Percentiles rank a stretch among this genome's conserved stretches.
phyloP scores from a whole-genome alignment of 2,329 filamentous ascomycete genomes.

The Eutypella sp. region DNA sequence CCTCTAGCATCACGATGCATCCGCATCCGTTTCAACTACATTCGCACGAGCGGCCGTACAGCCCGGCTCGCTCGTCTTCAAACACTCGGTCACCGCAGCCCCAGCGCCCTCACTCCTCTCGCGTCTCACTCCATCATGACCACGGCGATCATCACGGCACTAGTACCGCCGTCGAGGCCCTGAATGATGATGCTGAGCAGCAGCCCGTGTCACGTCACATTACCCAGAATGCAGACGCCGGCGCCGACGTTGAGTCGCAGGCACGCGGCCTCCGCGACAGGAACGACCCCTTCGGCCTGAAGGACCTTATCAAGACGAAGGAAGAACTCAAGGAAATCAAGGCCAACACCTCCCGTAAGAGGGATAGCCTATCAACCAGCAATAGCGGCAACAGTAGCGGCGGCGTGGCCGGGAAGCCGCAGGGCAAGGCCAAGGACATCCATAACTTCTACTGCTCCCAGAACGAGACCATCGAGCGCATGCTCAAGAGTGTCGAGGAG shows the following conservation, averaged over 20 bases:
- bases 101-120: slow-evolving; percentile 6
- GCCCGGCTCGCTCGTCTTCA: slow-evolving; percentile 18
- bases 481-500: slow-evolving; percentile 90
- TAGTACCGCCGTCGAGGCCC: slow-evolving; percentile 42
- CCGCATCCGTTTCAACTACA: slow-evolving; percentile 38
- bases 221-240: slow-evolving; percentile 38
- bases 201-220: slow-evolving; percentile 39
- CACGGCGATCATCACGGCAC: slow-evolving; percentile 26
- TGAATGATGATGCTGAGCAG: slow-evolving; percentile 27
- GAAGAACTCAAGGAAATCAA: slow-evolving; percentile 72
- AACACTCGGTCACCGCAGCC: slow-evolving; percentile 21
- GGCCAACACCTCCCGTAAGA: slow-evolving; percentile 76
- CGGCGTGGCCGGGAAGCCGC: slow-evolving; percentile 3
- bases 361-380: slow-evolving; percentile 39
- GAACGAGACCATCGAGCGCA: slow-evolving; percentile 87
- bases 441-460: slow-evolving; percentile 83
- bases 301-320: slow-evolving; percentile 69
- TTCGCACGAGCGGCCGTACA: slow-evolving; percentile 21
- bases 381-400: slow-evolving; percentile 14
- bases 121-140: slow-evolving; percentile 4
- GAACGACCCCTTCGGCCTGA: slow-evolving; percentile 78
- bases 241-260: slow-evolving; percentile 45
- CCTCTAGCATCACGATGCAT: slow-evolving; percentile 38
- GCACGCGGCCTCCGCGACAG: slow-evolving; percentile 40
- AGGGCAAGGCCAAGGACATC: slow-evolving; percentile 55